Evolutionary conservation across 73 alveolate species (phyloP), one percentile per base, ranked within the genome.

Genomic region (Paramecium octaurelia): DNA sequence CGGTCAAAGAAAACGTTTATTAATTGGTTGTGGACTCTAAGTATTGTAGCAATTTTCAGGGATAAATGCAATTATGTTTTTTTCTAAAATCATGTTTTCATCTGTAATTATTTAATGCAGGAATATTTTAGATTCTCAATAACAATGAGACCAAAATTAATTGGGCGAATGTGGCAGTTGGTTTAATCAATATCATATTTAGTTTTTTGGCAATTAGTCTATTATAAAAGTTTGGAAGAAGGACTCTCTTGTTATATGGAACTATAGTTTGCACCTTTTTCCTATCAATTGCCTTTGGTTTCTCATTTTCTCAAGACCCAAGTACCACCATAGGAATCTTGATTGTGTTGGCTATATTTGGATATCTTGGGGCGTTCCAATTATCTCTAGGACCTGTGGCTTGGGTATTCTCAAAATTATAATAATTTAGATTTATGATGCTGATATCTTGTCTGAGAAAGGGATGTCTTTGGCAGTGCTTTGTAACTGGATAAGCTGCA

Each of bases 401-500:
- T 1, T 75, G 88, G 88, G 84, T 64, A 64, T n/a, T 18, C 14
- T 12, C 2, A 8, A 4, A 18, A 9, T 16, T 59, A 8, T 40
- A 24, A 8, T 59, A 58, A 58, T 29, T 16, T 59, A 80, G 91
- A 46, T 89, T 3, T 89, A 89, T 31, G 48, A 57, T 42, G 71
- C 94, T 24, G 94, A 89, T 36, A 46, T 89, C 16, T 43, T 89
- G 20, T 36, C 60, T 70, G 90, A 89, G 43, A 71, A 69, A 73
- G 76, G 85, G 29, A 71, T 71, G 31, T 46, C 85, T 44, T 71
- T 71, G 3, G 94, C 92, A 40, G 75, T 68, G 14, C 36, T 71
- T 36, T 89, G 59, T 29, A 89, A 89, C 71, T 89, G 94, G 94
- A 18, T 89, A 24, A 80, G 90, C 12, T 77, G 92, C 44, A 73